Evolutionary conservation across 129 eudicot species (phyloP), one percentile per base, ranked within the genome.

Genomic region (Artemisia annua): DNA sequence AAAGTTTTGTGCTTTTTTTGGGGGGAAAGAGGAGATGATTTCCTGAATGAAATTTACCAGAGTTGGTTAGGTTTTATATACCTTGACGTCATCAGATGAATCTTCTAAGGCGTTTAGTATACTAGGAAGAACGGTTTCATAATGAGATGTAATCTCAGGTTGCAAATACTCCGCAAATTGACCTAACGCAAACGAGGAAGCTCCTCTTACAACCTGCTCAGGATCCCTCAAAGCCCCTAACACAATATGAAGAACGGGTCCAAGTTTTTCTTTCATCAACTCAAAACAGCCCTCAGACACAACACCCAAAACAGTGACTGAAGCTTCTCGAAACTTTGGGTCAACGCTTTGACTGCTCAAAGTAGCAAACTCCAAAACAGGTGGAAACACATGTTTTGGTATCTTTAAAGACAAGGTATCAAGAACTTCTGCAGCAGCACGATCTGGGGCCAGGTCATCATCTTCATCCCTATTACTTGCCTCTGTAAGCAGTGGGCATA

Each of bases 151-250:
- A 63, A 93, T 93, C 86, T 93, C 98, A 67, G 98, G 98, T 83
- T 93, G 98, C 83, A 93, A 74, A 81, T 93, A 81, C 83, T 93
- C 98, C 9, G 98, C 95, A 81, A 93, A 93, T 60, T 93, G 98
- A 70, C 97, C 97, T 69, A 93, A 83, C 6, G 98, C 97, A 83
- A 93, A 93, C 3, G 98, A 84, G 35, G 98, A 92, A 77, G 98
- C 97, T 11, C 98, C 98, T 76, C 98, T 82, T 51, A 93, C 98
- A 87, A 93, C 88, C 84, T 87, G 97, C 69, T 93, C 97, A 56
- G 95, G 92, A 74, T 93, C 98, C 83, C 98, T 85, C 62, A 93
- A 79, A 79, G 89, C 89, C 58, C 97, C 98, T 71, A 89, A 86
- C 59, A 88, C 98, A 63, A 93, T 93, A 53, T 77, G 92, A 39